Conservation (phyloP, 169 alveolate genomes). For the Plasmodium chabaudi region DNA sequence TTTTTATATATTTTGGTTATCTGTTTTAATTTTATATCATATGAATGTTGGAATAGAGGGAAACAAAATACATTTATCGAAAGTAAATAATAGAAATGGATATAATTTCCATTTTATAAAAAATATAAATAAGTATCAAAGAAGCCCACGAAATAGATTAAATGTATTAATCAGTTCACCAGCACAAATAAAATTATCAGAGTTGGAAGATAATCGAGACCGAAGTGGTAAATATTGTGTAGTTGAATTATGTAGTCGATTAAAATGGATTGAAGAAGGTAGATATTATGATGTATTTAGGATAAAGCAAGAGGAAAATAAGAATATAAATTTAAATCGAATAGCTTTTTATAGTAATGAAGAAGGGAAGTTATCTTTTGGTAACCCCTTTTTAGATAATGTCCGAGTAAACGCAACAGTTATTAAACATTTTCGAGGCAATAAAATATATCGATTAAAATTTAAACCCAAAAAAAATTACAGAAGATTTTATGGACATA, state of each 20-base stretch:
- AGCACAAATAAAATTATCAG: constrained; percentile 84
- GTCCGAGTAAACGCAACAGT: constrained; percentile 85
- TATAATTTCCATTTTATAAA: constrained; percentile 18
- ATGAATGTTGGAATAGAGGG: not conserved
- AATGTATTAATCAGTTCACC: constrained; percentile 81
- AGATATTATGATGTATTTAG: constrained; percentile 89
- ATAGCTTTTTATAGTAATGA: constrained; percentile 82
- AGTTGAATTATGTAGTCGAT: constrained; percentile 86
- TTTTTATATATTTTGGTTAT: constrained; percentile 3
- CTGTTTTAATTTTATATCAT: constrained; percentile 17
- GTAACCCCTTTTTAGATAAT: constrained; percentile 88
- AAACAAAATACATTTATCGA: not conserved
- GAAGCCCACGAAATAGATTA: constrained; percentile 17
- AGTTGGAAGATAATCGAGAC: constrained; percentile 83
- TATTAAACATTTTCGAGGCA: constrained; percentile 88
- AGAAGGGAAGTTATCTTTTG: constrained; percentile 84
- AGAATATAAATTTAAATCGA: constrained; percentile 81
- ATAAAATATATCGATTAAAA: constrained; percentile 84
- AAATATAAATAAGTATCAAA: constrained; percentile 2
- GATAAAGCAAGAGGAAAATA: constrained; percentile 86
- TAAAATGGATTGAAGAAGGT: constrained; percentile 89
- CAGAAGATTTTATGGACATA: constrained; percentile 83
- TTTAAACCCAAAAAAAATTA: constrained; percentile 88
- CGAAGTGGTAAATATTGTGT: constrained; percentile 87
- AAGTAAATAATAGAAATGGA: not conserved